Percentiles rank a stretch among this genome's conserved stretches.
Conservation (phyloP, 768 basidiomycete species). For the Pleurotus eryngii region DNA sequence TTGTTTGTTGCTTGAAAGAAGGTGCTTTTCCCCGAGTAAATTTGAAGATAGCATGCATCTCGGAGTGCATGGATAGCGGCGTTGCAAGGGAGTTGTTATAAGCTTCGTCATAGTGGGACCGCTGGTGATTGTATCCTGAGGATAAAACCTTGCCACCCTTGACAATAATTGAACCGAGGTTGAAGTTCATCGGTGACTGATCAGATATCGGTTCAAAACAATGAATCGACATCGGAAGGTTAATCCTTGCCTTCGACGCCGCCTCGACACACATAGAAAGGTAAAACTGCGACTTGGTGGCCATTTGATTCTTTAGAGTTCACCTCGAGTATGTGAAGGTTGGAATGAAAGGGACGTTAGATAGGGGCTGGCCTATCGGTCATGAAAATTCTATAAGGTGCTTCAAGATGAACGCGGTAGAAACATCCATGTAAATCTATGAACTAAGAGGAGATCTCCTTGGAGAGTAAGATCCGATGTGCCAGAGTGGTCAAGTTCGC, state of each 20-base stretch:
- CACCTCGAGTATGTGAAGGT: neutral
- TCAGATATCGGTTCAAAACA: neutral
- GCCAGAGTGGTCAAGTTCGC: slow-evolving; percentile 87
- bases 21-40: slow-evolving; percentile 46
- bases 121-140: slow-evolving; percentile 51
- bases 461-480: slow-evolving; percentile 78
- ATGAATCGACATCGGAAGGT: neutral
- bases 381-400: too few relatives aligned
- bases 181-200: slow-evolving; percentile 43
- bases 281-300: slow-evolving; percentile 49
- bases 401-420: neutral
- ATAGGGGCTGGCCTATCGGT: too few relatives aligned
- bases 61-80: slow-evolving; percentile 48
- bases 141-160: slow-evolving; percentile 57
- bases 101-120: slow-evolving; percentile 49
- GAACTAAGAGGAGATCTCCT: slow-evolving; percentile 42
- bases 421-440: slow-evolving; percentile 1
- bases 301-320: slow-evolving; percentile 8
- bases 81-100: slow-evolving; percentile 35
- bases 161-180: slow-evolving; percentile 41
- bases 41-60: slow-evolving; percentile 58
- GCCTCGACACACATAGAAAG: slow-evolving; percentile 47
- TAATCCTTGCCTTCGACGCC: slow-evolving; percentile 34
- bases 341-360: too few relatives aligned
- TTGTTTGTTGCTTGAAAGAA: slow-evolving; percentile 44